Conservation (phyloP, 345 rosid species). For the Boechera divaricarpa region DNA sequence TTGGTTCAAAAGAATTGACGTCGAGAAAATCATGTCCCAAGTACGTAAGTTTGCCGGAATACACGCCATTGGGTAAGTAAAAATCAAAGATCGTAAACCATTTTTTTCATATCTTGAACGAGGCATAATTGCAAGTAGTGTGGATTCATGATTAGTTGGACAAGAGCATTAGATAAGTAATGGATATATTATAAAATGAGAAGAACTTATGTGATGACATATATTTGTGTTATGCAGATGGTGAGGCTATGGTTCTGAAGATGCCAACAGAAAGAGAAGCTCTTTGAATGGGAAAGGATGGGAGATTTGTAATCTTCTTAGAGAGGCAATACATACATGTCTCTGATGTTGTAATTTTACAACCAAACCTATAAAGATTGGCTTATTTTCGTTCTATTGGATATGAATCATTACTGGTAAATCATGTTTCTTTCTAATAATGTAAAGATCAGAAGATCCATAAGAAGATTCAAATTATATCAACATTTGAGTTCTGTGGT, state of each 20-base stretch:
- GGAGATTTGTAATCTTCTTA: background rate
- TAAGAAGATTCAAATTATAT: background rate
- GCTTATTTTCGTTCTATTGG: background rate
- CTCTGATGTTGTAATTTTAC: conserved; percentile 28
- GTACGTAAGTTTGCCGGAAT: conserved; percentile 79
- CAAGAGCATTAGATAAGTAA: background rate
- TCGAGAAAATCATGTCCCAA: conserved; percentile 73
- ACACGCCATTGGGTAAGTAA: conserved; percentile 59
- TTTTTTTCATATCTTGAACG: background rate
- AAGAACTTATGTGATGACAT: background rate
- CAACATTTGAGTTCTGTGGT: background rate
- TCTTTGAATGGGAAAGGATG: conserved; percentile 8
- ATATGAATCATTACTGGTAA: conserved; percentile 4
- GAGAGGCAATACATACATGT: conserved; percentile 20
- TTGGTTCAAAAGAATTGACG: conserved; percentile 38
- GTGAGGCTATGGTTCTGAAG: conserved; percentile 38
- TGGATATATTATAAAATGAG: conserved; percentile 1
- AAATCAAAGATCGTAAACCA: conserved; percentile 3
- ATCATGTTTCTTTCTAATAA: background rate
- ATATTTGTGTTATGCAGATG: conserved; percentile 28
- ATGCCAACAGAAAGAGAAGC: conserved; percentile 43
- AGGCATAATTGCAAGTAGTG: background rate
- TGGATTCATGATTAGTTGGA: background rate
- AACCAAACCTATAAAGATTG: conserved; percentile 28
- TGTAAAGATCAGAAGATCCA: background rate